phyloP scores from a whole-genome alignment of 2,329 filamentous ascomycete species.

The Hymenoscyphus occultus region DNA sequence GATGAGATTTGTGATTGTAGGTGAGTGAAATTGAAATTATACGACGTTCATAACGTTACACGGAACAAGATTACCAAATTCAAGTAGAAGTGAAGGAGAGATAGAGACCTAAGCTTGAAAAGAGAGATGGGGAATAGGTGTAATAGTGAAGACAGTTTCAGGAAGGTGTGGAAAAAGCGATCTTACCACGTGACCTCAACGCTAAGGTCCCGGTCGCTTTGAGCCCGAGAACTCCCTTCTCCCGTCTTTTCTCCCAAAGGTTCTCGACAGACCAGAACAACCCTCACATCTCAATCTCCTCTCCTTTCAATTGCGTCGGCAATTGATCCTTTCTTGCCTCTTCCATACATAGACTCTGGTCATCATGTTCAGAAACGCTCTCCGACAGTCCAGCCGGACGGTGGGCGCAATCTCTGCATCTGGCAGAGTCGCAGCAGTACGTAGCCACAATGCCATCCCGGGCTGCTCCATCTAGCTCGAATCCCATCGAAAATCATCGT shows the following conservation, averaged over 20 bases:
- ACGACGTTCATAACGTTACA: not conserved
- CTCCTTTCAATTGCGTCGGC: conserved; percentile 61
- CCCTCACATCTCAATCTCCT: conserved; percentile 47
- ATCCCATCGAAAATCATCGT: conserved; percentile 31
- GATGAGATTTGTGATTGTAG: not conserved
- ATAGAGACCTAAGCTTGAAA: not conserved
- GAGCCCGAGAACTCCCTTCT: conserved; percentile 12
- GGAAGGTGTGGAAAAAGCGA: not conserved
- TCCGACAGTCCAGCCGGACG: conserved; percentile 94
- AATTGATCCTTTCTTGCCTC: conserved; percentile 58
- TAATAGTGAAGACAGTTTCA: not conserved
- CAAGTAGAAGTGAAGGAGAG: not conserved
- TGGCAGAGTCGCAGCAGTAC: conserved; percentile 90
- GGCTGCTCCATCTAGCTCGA: conserved; percentile 39
- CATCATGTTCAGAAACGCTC: conserved; percentile 96
- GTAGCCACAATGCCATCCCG: conserved; percentile 53
- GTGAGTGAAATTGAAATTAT: not conserved
- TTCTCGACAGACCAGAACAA: conserved; percentile 33
- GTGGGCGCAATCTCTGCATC: conserved; percentile 90
- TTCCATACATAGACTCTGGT: conserved; percentile 52
- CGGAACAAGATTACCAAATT: not conserved
- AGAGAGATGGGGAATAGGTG: not conserved
- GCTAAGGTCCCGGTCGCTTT: too few relatives aligned
- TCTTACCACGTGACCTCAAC: too few relatives aligned
- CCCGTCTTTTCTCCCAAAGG: conserved; percentile 18